Conservation (phyloP, 2,329 filamentous ascomycete species). For the Stachybotrys echinatus region DNA sequence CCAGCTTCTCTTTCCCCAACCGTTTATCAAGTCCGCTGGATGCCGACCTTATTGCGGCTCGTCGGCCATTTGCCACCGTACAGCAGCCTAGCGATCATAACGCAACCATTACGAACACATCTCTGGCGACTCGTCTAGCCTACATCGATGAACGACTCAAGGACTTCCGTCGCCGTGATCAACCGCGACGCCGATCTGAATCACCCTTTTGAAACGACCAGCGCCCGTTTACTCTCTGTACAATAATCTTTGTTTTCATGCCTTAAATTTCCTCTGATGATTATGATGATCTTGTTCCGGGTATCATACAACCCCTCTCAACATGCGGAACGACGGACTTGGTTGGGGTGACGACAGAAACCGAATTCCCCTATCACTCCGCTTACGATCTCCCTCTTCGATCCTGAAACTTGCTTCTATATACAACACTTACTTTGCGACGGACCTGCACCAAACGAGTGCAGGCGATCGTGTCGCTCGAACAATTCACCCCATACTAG, state of each 20-base stretch:
- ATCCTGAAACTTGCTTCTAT: no score
- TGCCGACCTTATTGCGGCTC: slow-evolving; percentile 38
- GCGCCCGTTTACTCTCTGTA: slow-evolving; percentile 11
- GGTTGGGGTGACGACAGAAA: no score
- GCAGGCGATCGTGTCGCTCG: no score
- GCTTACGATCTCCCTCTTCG: no score
- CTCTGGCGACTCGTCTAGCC: slow-evolving; percentile 46
- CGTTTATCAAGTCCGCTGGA: slow-evolving; percentile 42
- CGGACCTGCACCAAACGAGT: no score
- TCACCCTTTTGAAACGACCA: slow-evolving; percentile 36
- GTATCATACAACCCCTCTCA: no score
- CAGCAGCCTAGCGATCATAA: slow-evolving; percentile 38
- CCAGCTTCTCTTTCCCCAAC: slow-evolving; percentile 58
- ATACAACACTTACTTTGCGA: no score
- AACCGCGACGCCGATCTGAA: slow-evolving; percentile 38
- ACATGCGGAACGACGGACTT: no score
- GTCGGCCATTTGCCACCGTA: slow-evolving; percentile 52
- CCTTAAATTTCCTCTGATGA: slow-evolving; percentile 13
- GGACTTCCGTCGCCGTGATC: slow-evolving; percentile 43
- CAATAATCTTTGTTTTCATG: slow-evolving; percentile 6
- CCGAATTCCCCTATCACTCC: no score
- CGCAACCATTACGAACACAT: slow-evolving; percentile 30
- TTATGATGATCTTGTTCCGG: no score
- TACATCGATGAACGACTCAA: slow-evolving; percentile 55
- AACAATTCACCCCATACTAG: no score